Conservation (phyloP, 2,329 filamentous ascomycete genomes). For the Pestalotiopsis sp. region DNA sequence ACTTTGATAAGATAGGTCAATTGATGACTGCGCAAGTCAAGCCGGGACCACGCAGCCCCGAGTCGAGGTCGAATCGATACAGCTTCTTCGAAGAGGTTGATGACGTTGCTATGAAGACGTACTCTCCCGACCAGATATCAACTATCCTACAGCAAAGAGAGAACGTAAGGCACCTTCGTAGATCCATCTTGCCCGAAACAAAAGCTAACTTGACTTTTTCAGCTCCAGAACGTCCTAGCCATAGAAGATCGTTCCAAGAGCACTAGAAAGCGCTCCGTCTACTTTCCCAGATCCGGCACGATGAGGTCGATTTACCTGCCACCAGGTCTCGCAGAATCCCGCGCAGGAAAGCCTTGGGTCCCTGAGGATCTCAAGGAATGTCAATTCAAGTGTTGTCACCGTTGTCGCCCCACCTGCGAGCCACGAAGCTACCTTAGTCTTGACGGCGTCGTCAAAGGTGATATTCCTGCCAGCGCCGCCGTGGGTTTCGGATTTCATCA, state of each 20-base stretch:
- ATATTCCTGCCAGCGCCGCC: constrained; percentile 52
- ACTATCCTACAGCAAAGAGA: constrained; percentile 53
- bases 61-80: constrained; percentile 43
- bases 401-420: constrained; percentile 46
- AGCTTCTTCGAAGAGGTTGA: constrained; percentile 49
- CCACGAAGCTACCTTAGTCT: constrained; percentile 53
- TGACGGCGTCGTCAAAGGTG: constrained; percentile 50
- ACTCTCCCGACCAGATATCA: constrained; percentile 50
- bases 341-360: constrained; percentile 39
- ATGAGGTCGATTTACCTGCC: constrained; percentile 15
- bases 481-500: constrained; percentile 56
- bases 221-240: constrained; percentile 38
- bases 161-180: constrained; percentile 38
- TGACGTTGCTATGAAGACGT: constrained; percentile 43
- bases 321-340: constrained; percentile 19
- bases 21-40: constrained; percentile 35
- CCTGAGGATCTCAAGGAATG: constrained; percentile 45
- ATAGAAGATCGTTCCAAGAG: constrained; percentile 16
- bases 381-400: constrained; percentile 51
- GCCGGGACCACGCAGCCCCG: constrained; percentile 40
- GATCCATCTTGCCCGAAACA: not conserved
- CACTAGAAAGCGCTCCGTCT: constrained; percentile 11
- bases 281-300: constrained; percentile 22
- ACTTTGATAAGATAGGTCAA: constrained; percentile 36
- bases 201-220: not conserved